These are phyloP conservation scores for Collybia sordida DNA, from an alignment of 768 basidiomycete species.

Conservation along the genomic window DNA sequence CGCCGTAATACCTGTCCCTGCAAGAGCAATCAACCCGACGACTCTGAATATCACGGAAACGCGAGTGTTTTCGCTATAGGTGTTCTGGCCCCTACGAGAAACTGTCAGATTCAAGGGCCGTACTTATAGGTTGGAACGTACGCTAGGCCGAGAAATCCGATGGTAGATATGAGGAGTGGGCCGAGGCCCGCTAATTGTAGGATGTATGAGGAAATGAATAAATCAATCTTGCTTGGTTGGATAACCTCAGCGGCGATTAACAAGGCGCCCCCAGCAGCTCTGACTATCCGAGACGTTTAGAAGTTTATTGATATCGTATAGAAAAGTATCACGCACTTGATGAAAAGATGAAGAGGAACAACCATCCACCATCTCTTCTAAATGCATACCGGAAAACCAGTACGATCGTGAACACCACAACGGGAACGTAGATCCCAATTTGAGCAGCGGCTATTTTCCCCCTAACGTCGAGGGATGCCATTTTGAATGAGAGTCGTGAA, in stretches of 20 bases:
- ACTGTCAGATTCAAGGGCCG: slow-evolving; percentile 16
- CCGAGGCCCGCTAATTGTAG: slow-evolving; percentile 44
- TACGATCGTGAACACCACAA: slow-evolving; percentile 43
- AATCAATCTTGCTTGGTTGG: slow-evolving; percentile 33
- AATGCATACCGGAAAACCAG: slow-evolving; percentile 56
- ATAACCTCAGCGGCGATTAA: slow-evolving; percentile 53
- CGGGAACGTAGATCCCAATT: slow-evolving; percentile 59
- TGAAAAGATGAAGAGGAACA: slow-evolving; percentile 65
- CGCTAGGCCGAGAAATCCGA: slow-evolving; percentile 54
- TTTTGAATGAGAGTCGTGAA: slow-evolving; percentile 21
- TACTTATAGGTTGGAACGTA: slow-evolving; percentile 21
- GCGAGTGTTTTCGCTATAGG: slow-evolving; percentile 49
- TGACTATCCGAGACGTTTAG: slow-evolving; percentile 36
- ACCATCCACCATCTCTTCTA: slow-evolving; percentile 61
- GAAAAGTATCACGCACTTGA: slow-evolving; percentile 37
- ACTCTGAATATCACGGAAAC: slow-evolving; percentile 36
- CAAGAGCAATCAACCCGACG: slow-evolving; percentile 33
- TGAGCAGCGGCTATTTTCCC: slow-evolving; percentile 60
- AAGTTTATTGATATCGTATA: background rate
- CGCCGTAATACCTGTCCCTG: slow-evolving; percentile 40
- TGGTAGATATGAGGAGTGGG: slow-evolving; percentile 38
- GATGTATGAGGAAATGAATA: slow-evolving; percentile 55
- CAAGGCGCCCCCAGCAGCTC: slow-evolving; percentile 56
- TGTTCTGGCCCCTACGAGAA: slow-evolving; percentile 43
- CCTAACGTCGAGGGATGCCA: slow-evolving; percentile 41